These are phyloP conservation scores for Nakazawaea laoshanensis DNA, from an alignment of 805 yeast genomes.

Conservation along the genomic window DNA sequence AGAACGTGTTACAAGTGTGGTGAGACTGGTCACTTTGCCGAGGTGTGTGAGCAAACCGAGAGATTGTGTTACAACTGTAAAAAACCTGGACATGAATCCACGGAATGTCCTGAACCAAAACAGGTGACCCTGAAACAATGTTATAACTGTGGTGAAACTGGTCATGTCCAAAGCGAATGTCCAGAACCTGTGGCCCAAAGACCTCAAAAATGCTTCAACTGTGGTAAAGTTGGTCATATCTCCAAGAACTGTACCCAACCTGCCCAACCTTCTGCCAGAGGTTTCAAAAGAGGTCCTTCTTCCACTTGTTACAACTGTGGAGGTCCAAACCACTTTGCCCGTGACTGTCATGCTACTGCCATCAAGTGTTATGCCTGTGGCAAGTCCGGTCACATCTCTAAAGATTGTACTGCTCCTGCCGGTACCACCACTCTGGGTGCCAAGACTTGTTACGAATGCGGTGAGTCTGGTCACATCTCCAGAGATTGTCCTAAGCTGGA, in stretches of 20 bases:
- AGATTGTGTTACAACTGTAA: conserved; percentile 91
- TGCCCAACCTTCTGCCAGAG: conserved; percentile 12
- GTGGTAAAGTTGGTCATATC: conserved; percentile 73
- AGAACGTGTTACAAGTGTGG: conserved; percentile 92
- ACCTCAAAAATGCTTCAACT: conserved; percentile 67
- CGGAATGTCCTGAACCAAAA: conserved; percentile 83
- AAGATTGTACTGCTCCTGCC: conserved; percentile 61
- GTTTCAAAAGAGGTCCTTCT: conserved; percentile 18
- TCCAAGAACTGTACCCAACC: conserved; percentile 67
- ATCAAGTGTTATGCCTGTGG: conserved; percentile 92
- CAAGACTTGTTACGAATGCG: conserved; percentile 68
- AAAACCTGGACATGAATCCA: conserved; percentile 82
- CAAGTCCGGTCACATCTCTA: conserved; percentile 80
- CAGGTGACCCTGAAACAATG: conserved; percentile 83
- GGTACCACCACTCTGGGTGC: conserved; percentile 31
- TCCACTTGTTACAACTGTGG: conserved; percentile 85
- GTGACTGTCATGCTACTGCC: conserved; percentile 69
- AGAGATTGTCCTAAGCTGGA: conserved; percentile 47
- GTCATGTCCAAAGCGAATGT: conserved; percentile 86
- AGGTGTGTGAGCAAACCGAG: conserved; percentile 75
- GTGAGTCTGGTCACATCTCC: conserved; percentile 80
- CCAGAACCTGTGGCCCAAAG: conserved; percentile 31
- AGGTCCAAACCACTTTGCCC: conserved; percentile 88
- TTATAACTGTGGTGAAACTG: conserved; percentile 86
- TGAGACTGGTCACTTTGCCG: conserved; percentile 85